phyloP scores from a whole-genome alignment of 1,284 basidiomycete species.

The Cutaneotrichosporon cutaneum region DNA sequence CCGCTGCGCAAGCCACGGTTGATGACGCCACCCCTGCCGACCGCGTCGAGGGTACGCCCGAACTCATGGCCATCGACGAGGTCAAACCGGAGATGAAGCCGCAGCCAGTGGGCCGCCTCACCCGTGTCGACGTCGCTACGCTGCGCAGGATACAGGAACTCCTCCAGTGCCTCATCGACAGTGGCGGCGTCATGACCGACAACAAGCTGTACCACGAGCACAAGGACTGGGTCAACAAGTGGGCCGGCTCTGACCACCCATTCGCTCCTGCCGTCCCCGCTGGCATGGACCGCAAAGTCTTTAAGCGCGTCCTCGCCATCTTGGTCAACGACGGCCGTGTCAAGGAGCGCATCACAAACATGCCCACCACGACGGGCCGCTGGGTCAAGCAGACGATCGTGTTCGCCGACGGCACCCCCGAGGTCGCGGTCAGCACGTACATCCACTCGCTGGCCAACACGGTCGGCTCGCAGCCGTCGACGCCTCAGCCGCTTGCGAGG shows the following conservation, averaged over 20 bases:
- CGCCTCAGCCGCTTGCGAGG: constrained; percentile 7
- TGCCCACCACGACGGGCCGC: constrained; percentile 40
- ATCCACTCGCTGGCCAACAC: constrained; percentile 30
- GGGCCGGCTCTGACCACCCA: constrained; percentile 41
- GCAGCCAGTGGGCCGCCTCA: background rate
- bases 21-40: background rate
- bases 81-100: background rate
- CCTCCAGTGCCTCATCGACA: constrained; percentile 32
- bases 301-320: constrained; percentile 25
- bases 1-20: background rate
- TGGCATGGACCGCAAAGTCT: constrained; percentile 43
- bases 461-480: constrained; percentile 2
- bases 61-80: constrained; percentile 7
- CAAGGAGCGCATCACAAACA: constrained; percentile 34
- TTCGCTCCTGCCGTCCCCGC: constrained; percentile 33
- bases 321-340: constrained; percentile 34
- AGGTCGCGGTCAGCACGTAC: constrained; percentile 29
- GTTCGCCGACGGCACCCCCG: constrained; percentile 28
- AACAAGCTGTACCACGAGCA: constrained; percentile 32
- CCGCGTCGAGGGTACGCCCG: constrained; percentile 12
- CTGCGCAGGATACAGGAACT: constrained; percentile 40
- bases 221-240: constrained; percentile 34
- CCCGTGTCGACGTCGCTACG: constrained; percentile 33
- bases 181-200: constrained; percentile 33
- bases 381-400: constrained; percentile 32